Conservation (phyloP, 2,329 filamentous ascomycete genomes). For the Diaporthe batatas region DNA sequence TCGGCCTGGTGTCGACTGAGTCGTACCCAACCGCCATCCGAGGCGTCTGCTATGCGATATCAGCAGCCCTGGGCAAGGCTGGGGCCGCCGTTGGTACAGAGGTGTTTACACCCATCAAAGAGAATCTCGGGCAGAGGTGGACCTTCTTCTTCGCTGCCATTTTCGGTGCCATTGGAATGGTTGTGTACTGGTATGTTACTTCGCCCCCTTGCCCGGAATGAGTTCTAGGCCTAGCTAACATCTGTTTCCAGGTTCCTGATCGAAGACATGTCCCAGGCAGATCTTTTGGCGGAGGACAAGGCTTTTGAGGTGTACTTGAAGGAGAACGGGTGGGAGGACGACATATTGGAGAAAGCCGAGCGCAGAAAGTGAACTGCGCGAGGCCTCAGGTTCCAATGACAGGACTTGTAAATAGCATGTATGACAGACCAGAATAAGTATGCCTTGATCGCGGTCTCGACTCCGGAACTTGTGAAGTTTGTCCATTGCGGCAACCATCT, state of each 20-base stretch:
- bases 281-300: conserved; percentile 58
- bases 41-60: conserved; percentile 65
- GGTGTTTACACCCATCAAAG: conserved; percentile 62
- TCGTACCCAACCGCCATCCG: conserved; percentile 65
- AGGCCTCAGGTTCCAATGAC: neutral
- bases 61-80: conserved; percentile 64
- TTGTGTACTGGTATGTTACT: conserved; percentile 53
- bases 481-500: neutral
- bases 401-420: too few species aligned
- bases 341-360: conserved; percentile 51
- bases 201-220: too few species aligned
- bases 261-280: conserved; percentile 59
- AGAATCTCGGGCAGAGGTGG: conserved; percentile 60
- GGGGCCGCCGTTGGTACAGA: conserved; percentile 66
- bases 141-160: conserved; percentile 67
- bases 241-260: conserved; percentile 54
- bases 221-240: neutral
- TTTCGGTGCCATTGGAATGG: conserved; percentile 60
- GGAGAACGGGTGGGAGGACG: conserved; percentile 59
- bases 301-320: conserved; percentile 59
- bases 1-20: conserved; percentile 64
- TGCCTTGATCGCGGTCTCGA: neutral
- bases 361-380: conserved; percentile 44
- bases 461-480: neutral
- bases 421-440: neutral